Base-by-base conservation (phyloP, 768 basidiomycete species). In the Naematelia encephala region DNA sequence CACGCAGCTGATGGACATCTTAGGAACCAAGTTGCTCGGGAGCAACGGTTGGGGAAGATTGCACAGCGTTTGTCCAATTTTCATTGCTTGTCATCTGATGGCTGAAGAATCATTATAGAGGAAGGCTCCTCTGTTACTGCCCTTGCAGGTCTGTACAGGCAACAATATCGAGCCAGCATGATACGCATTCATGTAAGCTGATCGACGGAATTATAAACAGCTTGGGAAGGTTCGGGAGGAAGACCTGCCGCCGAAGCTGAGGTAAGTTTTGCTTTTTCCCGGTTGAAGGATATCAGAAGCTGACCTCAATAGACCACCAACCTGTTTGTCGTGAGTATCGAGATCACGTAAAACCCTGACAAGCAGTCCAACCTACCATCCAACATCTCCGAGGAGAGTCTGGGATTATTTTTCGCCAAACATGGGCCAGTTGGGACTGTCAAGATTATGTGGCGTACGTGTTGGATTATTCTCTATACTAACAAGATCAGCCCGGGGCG, bases 1-100 rank as follows among this genome's bases (percentile, higher is more conserved):
- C 56, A 16, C 8, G 8, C 16, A 16, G 34, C 34, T 39, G 16
- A 39, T 39, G 16, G 57, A 55, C 26, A 2, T n/a, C 26, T 2
- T 67, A 97, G 94, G 74, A 94, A 98, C 48, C 93, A 98, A 77
- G 90, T 89, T 11, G 83, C 88, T 63, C 82, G 96, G 52, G 96
- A 98, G 78, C 86, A 88, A 22, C 87, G 88, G 68, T 87, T 87
- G 71, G 69, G 70, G 14, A 57, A 67, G 22, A 63, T 64, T 27
- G 73, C 74, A 45, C 68, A 76, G 54, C 47, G 77, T 72, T 39
- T 44, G 73, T 68, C 29, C 27, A 23, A 5, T 44, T 27, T 27
- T 5, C 30, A 42, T 25, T 34, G 12, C n/a, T n/a, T 14, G 25
- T n/a, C 44, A 19, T 29, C 22, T n/a, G 11, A 27, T 19, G 50